These are phyloP conservation scores for Adiantum capillusveneris DNA, from an alignment of 75 land plant genomes.

Conservation along the genomic window DNA sequence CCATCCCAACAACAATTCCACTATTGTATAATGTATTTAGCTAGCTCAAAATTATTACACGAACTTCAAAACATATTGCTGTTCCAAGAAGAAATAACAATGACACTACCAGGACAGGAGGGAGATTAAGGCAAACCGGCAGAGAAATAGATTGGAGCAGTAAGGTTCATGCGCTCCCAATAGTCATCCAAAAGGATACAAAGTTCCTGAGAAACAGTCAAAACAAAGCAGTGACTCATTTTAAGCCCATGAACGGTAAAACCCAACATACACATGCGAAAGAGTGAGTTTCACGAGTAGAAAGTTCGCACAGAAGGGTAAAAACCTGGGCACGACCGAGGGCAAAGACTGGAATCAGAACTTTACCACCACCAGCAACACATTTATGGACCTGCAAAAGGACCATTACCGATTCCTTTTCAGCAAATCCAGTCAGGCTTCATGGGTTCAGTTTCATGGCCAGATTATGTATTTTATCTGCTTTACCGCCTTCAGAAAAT, in stretches of 20 bases:
- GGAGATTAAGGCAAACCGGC: conserved; percentile 46
- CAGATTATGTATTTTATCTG: too few species aligned
- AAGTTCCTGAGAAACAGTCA: conserved; percentile 61
- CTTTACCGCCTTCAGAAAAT: conserved; percentile 87
- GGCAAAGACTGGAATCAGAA: conserved; percentile 95
- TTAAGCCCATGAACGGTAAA: neutral
- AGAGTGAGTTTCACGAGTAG: neutral
- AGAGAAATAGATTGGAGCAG: conserved; percentile 89
- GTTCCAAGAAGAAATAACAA: too few species aligned
- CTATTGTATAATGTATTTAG: too few species aligned
- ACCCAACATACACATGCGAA: too few species aligned
- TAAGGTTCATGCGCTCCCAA: conserved; percentile 93
- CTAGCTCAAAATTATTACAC: too few species aligned
- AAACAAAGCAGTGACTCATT: neutral
- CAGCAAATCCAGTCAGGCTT: too few species aligned
- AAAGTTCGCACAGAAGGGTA: neutral
- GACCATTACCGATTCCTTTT: neutral
- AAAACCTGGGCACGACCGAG: conserved; percentile 97
- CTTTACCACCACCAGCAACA: conserved; percentile 90
- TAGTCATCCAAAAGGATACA: conserved; percentile 93
- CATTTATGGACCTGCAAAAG: conserved; percentile 77
- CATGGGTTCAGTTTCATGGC: too few species aligned
- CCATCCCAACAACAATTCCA: too few species aligned
- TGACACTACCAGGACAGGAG: too few species aligned
- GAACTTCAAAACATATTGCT: too few species aligned